Percentiles rank a stretch among this genome's conserved stretches.
Evolutionary conservation across 768 basidiomycete species (phyloP).

Genomic region (Clitopilus passeckerianus): DNA sequence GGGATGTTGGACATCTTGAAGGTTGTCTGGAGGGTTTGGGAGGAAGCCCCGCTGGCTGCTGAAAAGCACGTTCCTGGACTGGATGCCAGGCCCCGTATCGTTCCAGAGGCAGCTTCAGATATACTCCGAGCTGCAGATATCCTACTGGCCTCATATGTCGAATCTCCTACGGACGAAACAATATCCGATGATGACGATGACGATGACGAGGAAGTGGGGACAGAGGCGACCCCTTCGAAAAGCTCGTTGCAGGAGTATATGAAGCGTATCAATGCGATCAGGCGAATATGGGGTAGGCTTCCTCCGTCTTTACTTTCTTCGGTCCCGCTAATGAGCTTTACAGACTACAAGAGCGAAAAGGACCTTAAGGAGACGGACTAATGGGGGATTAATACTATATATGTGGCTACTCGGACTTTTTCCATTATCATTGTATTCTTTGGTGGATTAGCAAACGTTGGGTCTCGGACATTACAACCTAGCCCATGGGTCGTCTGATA

Average conservation of each 20-base stretch:
- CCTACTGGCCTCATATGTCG: background rate
- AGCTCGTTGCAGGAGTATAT: background rate
- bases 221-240: background rate
- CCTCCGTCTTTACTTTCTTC: background rate
- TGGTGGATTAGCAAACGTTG: no score
- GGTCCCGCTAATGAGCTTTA: no score
- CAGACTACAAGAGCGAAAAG: no score
- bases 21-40: background rate
- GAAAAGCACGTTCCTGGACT: background rate
- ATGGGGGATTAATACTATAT: no score
- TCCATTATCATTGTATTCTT: no score
- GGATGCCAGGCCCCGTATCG: background rate
- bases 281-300: background rate
- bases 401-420: no score
- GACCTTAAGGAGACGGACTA: no score
- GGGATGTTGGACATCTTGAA: background rate
- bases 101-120: background rate
- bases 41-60: background rate
- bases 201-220: background rate
- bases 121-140: background rate
- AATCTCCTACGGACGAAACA: background rate
- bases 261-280: background rate
- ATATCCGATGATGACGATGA: background rate
- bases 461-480: no score
- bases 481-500: no score